Percentiles rank a stretch among this genome's conserved stretches.
phyloP scores from a whole-genome alignment of 139 green algal species.

The Yamagishiella unicocca region DNA sequence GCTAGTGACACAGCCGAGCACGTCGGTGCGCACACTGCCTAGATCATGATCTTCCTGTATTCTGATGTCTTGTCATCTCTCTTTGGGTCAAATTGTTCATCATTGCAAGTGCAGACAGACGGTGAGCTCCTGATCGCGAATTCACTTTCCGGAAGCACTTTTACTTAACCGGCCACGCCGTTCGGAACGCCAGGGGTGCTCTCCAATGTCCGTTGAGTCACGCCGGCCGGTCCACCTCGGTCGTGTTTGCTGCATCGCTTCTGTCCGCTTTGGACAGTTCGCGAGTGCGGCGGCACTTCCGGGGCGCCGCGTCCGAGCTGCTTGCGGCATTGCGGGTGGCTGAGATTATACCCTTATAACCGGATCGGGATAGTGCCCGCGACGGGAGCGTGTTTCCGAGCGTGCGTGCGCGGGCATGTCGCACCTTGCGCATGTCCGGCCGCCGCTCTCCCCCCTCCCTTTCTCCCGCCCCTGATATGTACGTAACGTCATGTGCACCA shows the following conservation, averaged over 20 bases:
- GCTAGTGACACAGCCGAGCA: too few species aligned
- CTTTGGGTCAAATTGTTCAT: too few species aligned
- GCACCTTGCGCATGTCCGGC: not conserved
- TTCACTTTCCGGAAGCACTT: too few species aligned
- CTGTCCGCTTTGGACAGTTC: not conserved
- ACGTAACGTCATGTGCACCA: not conserved
- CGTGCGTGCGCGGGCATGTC: not conserved
- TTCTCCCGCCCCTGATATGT: not conserved
- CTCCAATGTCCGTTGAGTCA: not conserved
- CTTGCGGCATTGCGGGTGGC: not conserved
- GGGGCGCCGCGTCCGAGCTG: not conserved
- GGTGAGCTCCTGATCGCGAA: too few species aligned
- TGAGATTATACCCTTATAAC: constrained; percentile 60
- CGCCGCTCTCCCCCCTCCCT: not conserved
- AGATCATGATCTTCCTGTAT: too few species aligned
- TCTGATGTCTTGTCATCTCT: too few species aligned
- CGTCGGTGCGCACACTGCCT: too few species aligned
- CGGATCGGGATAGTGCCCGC: constrained; percentile 64
- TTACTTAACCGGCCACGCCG: too few species aligned
- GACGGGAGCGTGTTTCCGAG: constrained; percentile 53
- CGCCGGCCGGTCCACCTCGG: not conserved
- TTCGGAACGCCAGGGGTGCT: not conserved
- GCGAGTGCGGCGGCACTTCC: not conserved
- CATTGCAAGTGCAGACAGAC: too few species aligned
- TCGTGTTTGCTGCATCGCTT: not conserved